Base-by-base conservation (phyloP, 1,284 basidiomycete genomes). In the Cutaneotrichosporon sp. region DNA sequence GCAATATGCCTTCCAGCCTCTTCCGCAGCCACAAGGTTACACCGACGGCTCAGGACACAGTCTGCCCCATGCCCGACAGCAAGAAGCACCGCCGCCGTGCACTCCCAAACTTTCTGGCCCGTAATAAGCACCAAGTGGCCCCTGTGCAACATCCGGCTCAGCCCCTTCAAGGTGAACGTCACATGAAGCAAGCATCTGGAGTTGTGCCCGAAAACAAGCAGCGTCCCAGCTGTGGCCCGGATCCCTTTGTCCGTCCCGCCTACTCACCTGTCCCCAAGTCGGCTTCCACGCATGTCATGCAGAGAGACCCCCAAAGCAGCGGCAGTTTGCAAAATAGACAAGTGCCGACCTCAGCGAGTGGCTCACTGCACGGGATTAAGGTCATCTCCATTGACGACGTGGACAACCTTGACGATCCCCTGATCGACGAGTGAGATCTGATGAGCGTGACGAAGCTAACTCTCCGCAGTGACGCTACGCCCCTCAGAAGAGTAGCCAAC, bases 1-100 rank as follows among this genome's bases (percentile, higher is more conserved):
- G 60, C 25, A 66, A 61, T 49, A 66, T 70, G 29, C 70, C 70
- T 3, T 70, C 70, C 4, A 51, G 61, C 3, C 34, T 71, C 29
- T 71, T 71, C 57, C 52, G 22, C 16, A 27, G 31, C 22, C 24
- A 43, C 20, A 35, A 43, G 27, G 12, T 11, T 5, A 24, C 24
- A 20, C 39, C 46, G 24, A 26, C 43, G 46, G 44, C 43, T 49
- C 5, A 14, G 29, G n/a, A 29, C 29, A 38, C 16, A 6, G 17
- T 20, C 17, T 10, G 10, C 10, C 14, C 29, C 10, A 31, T 31
- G 29, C 29, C 10, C 10, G 29, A 31, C 29, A 9, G 34, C 16
- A 44, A 32, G 29, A 44, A 44, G 14, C 42, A 17, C 2, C 42
- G 42, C 2, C 42, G 42, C 29, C 17, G 29, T 10, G 27, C 17